These are phyloP conservation scores for Plenodomus lindquistii DNA, from an alignment of 2,329 filamentous ascomycete genomes.

Conservation along the genomic window DNA sequence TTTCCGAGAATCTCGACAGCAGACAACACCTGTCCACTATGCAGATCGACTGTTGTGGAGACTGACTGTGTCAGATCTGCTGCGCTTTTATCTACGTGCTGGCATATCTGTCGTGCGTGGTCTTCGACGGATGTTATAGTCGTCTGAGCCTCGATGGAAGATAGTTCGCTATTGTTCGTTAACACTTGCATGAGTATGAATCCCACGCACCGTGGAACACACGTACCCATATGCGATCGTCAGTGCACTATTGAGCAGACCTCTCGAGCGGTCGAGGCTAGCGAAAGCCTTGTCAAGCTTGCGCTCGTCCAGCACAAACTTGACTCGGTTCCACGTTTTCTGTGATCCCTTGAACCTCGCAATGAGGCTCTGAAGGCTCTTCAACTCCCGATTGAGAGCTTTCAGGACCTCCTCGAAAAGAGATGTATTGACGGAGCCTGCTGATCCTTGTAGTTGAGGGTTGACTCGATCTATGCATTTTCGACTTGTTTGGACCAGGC, in stretches of 20 bases:
- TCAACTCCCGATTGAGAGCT: constrained; percentile 8
- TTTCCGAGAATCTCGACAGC: too few relatives aligned
- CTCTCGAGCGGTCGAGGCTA: constrained; percentile 9
- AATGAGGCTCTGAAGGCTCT: constrained; percentile 2
- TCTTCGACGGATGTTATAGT: too few relatives aligned
- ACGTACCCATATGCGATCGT: constrained; percentile 10
- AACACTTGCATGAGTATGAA: neutral
- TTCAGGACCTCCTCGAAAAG: constrained; percentile 3
- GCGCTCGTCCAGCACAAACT: constrained; percentile 9
- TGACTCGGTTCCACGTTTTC: constrained; percentile 12
- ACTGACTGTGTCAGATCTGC: too few relatives aligned
- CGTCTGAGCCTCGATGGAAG: too few relatives aligned
- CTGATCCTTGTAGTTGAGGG: neutral
- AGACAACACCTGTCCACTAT: too few relatives aligned
- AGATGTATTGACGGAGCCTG: neutral
- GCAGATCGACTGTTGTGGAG: too few relatives aligned
- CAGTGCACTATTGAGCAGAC: constrained; percentile 3
- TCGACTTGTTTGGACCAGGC: constrained; percentile 1
- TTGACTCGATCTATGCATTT: constrained; percentile 3
- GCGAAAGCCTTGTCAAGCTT: constrained; percentile 8
- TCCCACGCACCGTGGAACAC: neutral
- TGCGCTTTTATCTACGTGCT: too few relatives aligned
- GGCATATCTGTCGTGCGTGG: too few relatives aligned
- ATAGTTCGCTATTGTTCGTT: neutral
- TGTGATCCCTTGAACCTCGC: constrained; percentile 3